phyloP scores from a whole-genome alignment of 106 monocot genomes.

The Allium fistulosum region DNA sequence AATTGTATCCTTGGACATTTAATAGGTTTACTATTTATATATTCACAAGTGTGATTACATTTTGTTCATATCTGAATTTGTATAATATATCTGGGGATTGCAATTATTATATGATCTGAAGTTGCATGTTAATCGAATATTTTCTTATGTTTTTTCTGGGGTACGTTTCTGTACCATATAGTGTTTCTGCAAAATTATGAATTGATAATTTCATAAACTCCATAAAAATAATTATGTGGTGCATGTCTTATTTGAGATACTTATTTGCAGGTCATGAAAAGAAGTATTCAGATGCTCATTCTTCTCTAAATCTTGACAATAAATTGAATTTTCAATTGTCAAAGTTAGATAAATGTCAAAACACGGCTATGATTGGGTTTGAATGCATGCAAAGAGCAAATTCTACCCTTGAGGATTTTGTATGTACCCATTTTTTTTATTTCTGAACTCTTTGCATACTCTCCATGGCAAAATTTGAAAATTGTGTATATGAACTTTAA shows the following conservation, averaged over 20 bases:
- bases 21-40: too few species aligned
- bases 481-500: too few species aligned
- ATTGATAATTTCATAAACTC: not conserved
- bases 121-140: too few species aligned
- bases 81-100: too few species aligned
- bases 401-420: constrained; percentile 92
- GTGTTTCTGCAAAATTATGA: too few species aligned
- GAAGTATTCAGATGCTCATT: constrained; percentile 9
- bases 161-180: too few species aligned
- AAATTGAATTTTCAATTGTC: constrained; percentile 1
- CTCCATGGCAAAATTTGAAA: not conserved
- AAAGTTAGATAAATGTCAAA: constrained; percentile 2
- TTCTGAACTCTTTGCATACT: not conserved
- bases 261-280: constrained; percentile 20
- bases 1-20: too few species aligned
- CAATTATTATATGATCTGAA: too few species aligned
- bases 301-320: constrained; percentile 9
- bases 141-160: too few species aligned
- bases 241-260: not conserved
- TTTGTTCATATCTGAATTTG: too few species aligned
- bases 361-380: constrained; percentile 34
- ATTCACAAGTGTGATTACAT: too few species aligned
- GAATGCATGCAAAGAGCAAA: constrained; percentile 71
- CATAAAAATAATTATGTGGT: not conserved
- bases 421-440: constrained; percentile 22